Base-by-base conservation (phyloP, 1,284 basidiomycete species). In the Amylostereum areolatum region DNA sequence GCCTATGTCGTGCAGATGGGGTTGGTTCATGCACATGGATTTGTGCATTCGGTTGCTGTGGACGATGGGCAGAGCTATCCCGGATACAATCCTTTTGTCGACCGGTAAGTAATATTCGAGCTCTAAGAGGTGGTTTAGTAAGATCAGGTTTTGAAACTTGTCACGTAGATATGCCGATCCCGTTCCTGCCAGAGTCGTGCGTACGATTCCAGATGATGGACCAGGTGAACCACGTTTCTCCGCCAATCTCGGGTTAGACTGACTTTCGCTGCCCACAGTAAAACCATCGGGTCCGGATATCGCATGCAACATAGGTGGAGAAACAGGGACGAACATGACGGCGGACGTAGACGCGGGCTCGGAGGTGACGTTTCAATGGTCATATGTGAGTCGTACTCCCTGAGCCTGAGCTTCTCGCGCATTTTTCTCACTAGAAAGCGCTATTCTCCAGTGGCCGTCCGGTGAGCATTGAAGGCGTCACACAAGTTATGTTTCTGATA, bases 151-250 rank as follows among this genome's bases (percentile, higher is more conserved):
- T 18, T 18, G 18, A 18, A 18, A 18, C 18, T 18, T 18, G 18
- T 18, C 18, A 18, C 18, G 18, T 18, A 18, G 18, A 18, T 18
- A 18, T 18, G 18, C 18, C 18, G 18, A 18, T 18, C 18, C 18
- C 18, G 18, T 18, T 18, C 18, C 18, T 18, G 18, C 18, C 18
- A 18, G 18, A 18, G 18, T 18, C 18, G 18, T 18, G 18, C 62
- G 64, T 50, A 59, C 61, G 53, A 57, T 67, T 43, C 64, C 63
- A 25, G 55, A 57, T 52, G 64, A 65, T 50, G 64, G 64, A 33
- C 65, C 64, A 24, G 55, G 62, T 64, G 55, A 27, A 61, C 35
- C 39, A 36, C 18, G 34, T 25, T 32, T 33, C 33, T 36, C 34
- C 39, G 43, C 48, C 34, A 25, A 42, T 4, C 46, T 31, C 37